These are phyloP conservation scores for Boeremia lycopersici DNA, from an alignment of 2,329 filamentous ascomycete genomes.

Conservation along the genomic window DNA sequence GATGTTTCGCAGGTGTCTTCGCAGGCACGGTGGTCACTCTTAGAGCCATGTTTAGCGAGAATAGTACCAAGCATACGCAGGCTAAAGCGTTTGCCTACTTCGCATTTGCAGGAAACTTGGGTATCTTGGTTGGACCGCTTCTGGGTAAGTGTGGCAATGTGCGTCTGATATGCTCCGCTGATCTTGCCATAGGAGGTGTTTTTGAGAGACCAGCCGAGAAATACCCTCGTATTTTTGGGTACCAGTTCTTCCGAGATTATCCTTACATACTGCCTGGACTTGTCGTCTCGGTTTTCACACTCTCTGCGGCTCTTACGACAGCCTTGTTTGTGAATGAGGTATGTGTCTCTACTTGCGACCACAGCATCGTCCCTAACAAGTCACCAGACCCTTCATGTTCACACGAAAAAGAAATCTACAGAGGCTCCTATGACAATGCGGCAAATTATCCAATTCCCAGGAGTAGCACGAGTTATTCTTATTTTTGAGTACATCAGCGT, in stretches of 20 bases:
- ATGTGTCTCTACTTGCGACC: neutral
- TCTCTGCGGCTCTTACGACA: conserved; percentile 59
- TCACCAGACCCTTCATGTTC: conserved; percentile 40
- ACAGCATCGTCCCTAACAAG: conserved; percentile 2
- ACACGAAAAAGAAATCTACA: conserved; percentile 24
- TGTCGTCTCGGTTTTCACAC: conserved; percentile 60
- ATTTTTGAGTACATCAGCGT: conserved; percentile 71
- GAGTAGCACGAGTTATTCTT: conserved; percentile 69
- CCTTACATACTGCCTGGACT: conserved; percentile 71
- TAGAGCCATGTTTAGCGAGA: conserved; percentile 77
- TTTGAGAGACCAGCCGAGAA: conserved; percentile 71
- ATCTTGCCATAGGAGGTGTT: conserved; percentile 61
- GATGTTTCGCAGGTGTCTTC: conserved; percentile 75
- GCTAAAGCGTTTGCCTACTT: conserved; percentile 78
- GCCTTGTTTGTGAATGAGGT: conserved; percentile 67
- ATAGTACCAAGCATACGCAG: conserved; percentile 71
- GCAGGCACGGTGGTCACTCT: conserved; percentile 76
- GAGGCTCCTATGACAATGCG: conserved; percentile 53
- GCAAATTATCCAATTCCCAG: conserved; percentile 66
- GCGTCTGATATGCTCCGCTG: neutral
- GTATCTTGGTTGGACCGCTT: conserved; percentile 73
- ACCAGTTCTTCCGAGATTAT: conserved; percentile 65
- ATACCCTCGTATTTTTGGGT: conserved; percentile 65
- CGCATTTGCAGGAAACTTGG: conserved; percentile 75
- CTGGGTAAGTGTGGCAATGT: conserved; percentile 48